Conservation (phyloP, 73 alveolate species). For the Uronychia binucleata region DNA sequence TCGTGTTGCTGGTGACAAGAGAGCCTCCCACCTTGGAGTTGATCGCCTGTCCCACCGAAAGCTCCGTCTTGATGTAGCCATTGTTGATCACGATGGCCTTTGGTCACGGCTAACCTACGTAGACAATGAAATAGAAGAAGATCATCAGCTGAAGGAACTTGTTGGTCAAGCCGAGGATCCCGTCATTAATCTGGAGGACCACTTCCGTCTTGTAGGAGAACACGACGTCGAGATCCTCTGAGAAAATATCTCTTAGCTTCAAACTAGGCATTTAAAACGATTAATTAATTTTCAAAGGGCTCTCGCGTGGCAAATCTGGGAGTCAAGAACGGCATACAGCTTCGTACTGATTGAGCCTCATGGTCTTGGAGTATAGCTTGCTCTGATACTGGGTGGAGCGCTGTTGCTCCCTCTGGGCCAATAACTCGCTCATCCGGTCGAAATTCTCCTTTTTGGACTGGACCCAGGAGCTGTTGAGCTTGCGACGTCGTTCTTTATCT, state of each 20-base stretch:
- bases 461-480: neutral
- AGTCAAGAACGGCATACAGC: neutral
- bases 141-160: neutral
- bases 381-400: neutral
- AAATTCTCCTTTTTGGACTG: neutral
- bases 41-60: neutral
- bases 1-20: neutral
- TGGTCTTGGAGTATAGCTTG: neutral
- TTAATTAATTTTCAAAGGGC: neutral
- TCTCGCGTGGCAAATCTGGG: neutral
- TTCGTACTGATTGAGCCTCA: neutral
- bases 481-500: neutral
- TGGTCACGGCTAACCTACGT: neutral
- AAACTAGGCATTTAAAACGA: neutral
- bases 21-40: neutral
- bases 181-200: neutral
- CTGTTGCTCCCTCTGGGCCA: neutral
- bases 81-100: neutral
- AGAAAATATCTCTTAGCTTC: neutral
- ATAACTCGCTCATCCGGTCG: neutral
- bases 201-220: neutral
- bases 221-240: neutral
- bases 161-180: neutral
- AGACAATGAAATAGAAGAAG: neutral
- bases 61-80: neutral